Evolutionary conservation across 228 moss, liverwort and hornwort species (phyloP).

Genomic region (Sphagnum fallax): DNA sequence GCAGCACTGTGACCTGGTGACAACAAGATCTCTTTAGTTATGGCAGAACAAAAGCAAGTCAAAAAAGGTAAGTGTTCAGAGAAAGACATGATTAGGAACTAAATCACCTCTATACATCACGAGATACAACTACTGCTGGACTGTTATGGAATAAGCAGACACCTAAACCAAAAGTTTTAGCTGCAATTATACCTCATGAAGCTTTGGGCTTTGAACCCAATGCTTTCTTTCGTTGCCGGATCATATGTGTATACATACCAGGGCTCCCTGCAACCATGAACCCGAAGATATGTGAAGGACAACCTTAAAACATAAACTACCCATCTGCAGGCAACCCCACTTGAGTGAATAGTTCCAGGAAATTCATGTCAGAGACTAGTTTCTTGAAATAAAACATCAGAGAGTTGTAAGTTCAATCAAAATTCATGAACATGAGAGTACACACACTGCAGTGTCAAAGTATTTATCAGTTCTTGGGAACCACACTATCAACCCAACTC

Average conservation of each 20-base stretch:
- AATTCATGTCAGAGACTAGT: too few relatives aligned
- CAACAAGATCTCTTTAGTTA: too few relatives aligned
- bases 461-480: too few relatives aligned
- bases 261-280: slow-evolving; percentile 56
- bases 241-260: slow-evolving; percentile 76
- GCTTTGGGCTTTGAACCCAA: slow-evolving; percentile 42
- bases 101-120: background rate
- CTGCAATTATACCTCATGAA: slow-evolving; percentile 3
- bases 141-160: background rate
- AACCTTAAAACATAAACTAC: background rate
- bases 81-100: background rate
- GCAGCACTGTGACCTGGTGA: too few relatives aligned
- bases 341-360: too few relatives aligned
- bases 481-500: too few relatives aligned
- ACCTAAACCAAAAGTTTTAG: background rate
- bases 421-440: too few relatives aligned
- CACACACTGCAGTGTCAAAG: too few relatives aligned
- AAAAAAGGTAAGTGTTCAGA: background rate
- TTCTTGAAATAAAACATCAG: too few relatives aligned
- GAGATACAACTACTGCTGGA: background rate
- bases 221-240: slow-evolving; percentile 71
- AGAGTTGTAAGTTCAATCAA: too few relatives aligned
- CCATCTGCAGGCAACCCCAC: background rate
- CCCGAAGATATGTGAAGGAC: background rate
- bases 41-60: too few relatives aligned